Base-by-base conservation (phyloP, 176 grass and related monocot genomes). In the Alloteropsis semialata region DNA sequence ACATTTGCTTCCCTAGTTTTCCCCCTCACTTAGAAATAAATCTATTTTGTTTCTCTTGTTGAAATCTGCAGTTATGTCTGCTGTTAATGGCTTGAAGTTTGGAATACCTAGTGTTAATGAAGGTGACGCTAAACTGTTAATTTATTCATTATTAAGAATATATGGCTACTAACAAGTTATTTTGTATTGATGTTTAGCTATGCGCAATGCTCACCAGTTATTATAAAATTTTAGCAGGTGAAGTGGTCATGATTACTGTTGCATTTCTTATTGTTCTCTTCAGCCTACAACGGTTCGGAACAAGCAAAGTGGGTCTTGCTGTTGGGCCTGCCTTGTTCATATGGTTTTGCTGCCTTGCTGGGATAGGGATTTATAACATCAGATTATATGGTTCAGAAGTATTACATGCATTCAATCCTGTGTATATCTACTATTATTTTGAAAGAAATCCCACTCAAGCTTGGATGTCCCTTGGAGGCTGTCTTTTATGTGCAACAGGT, bases 311-410 rank as follows among this genome's bases (percentile, higher is more conserved):
- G 34, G 93, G 91, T 69, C 89, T 99, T 88, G 89, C 77, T 60
- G 89, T 99, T 76, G 93, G 93, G 27, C 93, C 93, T 72, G 87
- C 87, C 29, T 81, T 99, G 81, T 96, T 99, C 72, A 74, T 96
- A 90, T 99, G 96, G 96, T 99, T 99, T 88, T 99, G 92, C 69
- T 99, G 86, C 65, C 90, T 99, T 76, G 85, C 87, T 60, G 91
- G 85, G 51, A 89, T 99, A 76, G 96, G 96, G 77, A 87, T 99
- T 72, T 99, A 92, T 84, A 99, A 96, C 84, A 82, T 99, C 69
- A 77, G 88, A 70, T 78, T 71, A 79, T 99, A 90, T 87, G 96
- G 96, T 64, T 80, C 87, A 74, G 85, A 92, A 80, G 93, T 93
- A 87, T 81, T 99, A 28, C 77, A 27, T 37, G 93, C 96, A 65